Percentiles rank a stretch among this genome's conserved stretches.
Evolutionary conservation across 1,139 yeast genomes (phyloP).

Genomic region (Lodderomyces jiufengensis): DNA sequence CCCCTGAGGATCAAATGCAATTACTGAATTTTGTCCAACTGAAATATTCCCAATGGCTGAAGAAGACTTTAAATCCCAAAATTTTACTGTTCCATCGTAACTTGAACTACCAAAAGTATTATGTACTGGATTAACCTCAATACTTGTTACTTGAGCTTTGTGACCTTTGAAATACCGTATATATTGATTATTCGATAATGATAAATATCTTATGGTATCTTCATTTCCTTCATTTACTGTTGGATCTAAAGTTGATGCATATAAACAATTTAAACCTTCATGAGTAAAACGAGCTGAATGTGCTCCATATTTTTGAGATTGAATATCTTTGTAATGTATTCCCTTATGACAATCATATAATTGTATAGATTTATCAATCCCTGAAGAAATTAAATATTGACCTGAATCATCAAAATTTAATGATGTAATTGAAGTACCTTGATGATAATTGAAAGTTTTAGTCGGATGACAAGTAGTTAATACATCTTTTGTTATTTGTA

Average conservation of each 20-base stretch:
- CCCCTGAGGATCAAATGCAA: slow-evolving; percentile 82
- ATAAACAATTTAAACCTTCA: slow-evolving; percentile 66
- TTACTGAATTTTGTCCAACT: slow-evolving; percentile 51
- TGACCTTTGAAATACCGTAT: slow-evolving; percentile 88
- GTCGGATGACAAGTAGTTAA: slow-evolving; percentile 50
- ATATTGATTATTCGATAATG: slow-evolving; percentile 74
- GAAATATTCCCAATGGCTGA: slow-evolving; percentile 62
- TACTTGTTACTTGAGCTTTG: slow-evolving; percentile 62
- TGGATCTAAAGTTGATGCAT: slow-evolving; percentile 64
- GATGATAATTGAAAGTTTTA: slow-evolving; percentile 58
- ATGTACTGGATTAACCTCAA: slow-evolving; percentile 72
- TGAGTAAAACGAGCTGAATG: slow-evolving; percentile 85
- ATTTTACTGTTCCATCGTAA: slow-evolving; percentile 71
- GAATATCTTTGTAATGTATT: slow-evolving; percentile 58
- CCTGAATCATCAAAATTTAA: slow-evolving; percentile 86
- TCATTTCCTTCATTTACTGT: slow-evolving; percentile 21
- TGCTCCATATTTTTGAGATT: slow-evolving; percentile 89
- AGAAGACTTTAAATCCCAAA: slow-evolving; percentile 79
- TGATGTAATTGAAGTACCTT: slow-evolving; percentile 65
- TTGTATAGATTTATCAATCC: slow-evolving; percentile 80
- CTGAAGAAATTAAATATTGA: slow-evolving; percentile 70
- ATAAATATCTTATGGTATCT: slow-evolving; percentile 70
- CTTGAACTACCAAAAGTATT: slow-evolving; percentile 70
- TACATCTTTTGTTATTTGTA: slow-evolving; percentile 38
- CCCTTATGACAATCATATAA: slow-evolving; percentile 78